phyloP scores from a whole-genome alignment of 73 alveolate genomes.

The Paramecium biaurelia region DNA sequence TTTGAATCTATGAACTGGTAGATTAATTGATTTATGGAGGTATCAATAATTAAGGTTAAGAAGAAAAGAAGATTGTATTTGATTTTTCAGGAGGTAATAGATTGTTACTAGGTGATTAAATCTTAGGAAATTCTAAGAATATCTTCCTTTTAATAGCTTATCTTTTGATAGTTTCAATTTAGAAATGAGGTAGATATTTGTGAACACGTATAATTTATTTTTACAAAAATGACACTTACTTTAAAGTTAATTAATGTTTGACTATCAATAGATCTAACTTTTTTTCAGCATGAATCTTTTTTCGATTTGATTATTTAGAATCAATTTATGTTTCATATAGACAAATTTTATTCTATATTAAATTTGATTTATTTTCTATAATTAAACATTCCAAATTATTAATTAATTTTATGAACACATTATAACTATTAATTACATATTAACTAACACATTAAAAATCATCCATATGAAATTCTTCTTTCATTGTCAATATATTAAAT shows the following conservation, averaged over 20 bases:
- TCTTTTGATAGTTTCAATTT: not conserved
- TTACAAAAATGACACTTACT: not conserved
- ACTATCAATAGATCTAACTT: not conserved
- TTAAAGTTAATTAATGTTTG: not conserved
- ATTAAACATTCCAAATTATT: not conserved
- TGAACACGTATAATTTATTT: not conserved
- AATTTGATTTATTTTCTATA: not conserved
- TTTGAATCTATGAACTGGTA: not conserved
- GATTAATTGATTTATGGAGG: not conserved
- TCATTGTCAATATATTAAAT: conserved; percentile 6
- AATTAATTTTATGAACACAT: not conserved
- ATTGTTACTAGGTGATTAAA: not conserved
- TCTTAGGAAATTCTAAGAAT: not conserved
- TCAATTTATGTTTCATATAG: not conserved
- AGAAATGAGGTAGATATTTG: not conserved
- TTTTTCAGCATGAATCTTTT: not conserved
- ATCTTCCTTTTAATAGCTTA: not conserved
- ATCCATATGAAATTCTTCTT: conserved; percentile 5
- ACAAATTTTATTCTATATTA: not conserved
- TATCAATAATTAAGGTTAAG: not conserved
- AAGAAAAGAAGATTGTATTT: not conserved
- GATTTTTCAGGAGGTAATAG: not conserved
- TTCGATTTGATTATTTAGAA: not conserved
- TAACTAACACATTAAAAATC: not conserved
- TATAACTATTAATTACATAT: not conserved